Conservation (phyloP, 2,329 filamentous ascomycete species). For the Beauveria medogensis region DNA sequence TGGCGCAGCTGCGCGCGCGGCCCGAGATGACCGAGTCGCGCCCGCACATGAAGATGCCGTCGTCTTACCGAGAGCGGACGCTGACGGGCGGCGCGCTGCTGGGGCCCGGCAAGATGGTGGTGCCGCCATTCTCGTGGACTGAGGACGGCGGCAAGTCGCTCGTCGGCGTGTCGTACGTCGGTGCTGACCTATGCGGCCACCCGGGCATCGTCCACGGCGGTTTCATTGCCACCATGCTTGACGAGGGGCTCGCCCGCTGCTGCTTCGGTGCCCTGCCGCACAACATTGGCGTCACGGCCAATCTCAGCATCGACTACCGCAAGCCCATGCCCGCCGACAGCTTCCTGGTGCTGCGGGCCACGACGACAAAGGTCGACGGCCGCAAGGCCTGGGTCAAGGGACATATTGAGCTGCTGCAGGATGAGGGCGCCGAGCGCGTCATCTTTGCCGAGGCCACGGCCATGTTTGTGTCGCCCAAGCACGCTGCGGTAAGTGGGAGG, state of each 20-base stretch:
- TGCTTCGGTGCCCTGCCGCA: slow-evolving; percentile 85
- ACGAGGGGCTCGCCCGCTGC: slow-evolving; percentile 81
- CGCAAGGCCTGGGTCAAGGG: slow-evolving; percentile 93
- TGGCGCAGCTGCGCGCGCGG: slow-evolving; percentile 57
- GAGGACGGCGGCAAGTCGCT: slow-evolving; percentile 62
- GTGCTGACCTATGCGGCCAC: slow-evolving; percentile 76
- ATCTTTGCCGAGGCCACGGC: slow-evolving; percentile 77
- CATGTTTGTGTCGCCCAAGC: slow-evolving; percentile 80
- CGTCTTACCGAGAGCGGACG: slow-evolving; percentile 59
- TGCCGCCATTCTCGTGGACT: slow-evolving; percentile 72
- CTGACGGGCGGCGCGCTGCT: slow-evolving; percentile 75
- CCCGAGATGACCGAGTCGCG: slow-evolving; percentile 65
- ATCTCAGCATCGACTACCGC: slow-evolving; percentile 74
- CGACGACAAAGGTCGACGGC: slow-evolving; percentile 79
- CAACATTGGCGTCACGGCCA: slow-evolving; percentile 79
- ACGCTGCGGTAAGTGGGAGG: slow-evolving; percentile 58
- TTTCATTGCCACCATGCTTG: slow-evolving; percentile 81
- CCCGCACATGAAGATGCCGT: slow-evolving; percentile 81
- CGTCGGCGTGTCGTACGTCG: slow-evolving; percentile 69
- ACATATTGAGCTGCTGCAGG: slow-evolving; percentile 67
- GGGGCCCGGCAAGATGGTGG: slow-evolving; percentile 66
- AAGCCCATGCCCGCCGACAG: slow-evolving; percentile 67
- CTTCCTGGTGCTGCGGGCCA: slow-evolving; percentile 70
- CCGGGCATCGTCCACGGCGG: slow-evolving; percentile 88
- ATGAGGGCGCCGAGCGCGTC: slow-evolving; percentile 50